A percentile compares a stretch with the other conserved stretches of the same genome.
phyloP scores from a whole-genome alignment of 345 rosid species.

The Alliaria petiolata region DNA sequence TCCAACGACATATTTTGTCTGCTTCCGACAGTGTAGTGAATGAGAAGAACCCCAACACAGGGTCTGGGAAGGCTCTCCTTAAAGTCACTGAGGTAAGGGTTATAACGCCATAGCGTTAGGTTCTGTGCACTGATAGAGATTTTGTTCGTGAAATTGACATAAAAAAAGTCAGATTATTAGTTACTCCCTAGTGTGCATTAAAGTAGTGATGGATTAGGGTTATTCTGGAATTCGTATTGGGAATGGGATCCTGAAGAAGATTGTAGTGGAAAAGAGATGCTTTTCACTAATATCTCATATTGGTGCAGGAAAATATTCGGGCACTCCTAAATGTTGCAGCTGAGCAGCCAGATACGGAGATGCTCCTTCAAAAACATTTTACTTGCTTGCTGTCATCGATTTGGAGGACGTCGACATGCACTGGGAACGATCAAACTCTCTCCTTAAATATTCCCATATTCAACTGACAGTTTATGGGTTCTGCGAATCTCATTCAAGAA shows the following conservation, averaged over 20 bases:
- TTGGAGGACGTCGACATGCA: slow-evolving; percentile 52
- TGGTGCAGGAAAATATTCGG: slow-evolving; percentile 78
- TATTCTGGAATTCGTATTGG: not conserved
- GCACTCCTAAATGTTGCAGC: slow-evolving; percentile 64
- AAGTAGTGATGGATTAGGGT: not conserved
- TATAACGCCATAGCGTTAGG: slow-evolving; percentile 2
- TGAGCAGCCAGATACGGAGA: slow-evolving; percentile 80
- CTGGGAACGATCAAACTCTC: slow-evolving; percentile 31
- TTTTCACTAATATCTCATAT: slow-evolving; percentile 5
- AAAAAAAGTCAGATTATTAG: not conserved
- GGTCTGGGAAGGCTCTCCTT: slow-evolving; percentile 89
- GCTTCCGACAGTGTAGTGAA: slow-evolving; percentile 54
- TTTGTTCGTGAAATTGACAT: not conserved
- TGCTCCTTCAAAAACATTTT: slow-evolving; percentile 90
- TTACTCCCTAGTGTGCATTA: not conserved
- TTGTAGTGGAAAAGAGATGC: no score
- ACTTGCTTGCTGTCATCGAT: slow-evolving; percentile 76
- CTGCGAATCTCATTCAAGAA: slow-evolving; percentile 36
- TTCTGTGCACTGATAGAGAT: not conserved
- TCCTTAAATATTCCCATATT: slow-evolving; percentile 47
- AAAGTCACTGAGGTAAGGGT: slow-evolving; percentile 91
- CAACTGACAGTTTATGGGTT: slow-evolving; percentile 46
- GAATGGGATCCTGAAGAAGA: no score
- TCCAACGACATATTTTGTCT: slow-evolving; percentile 72
- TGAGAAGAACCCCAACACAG: slow-evolving; percentile 58